These are phyloP conservation scores for Hypomontagnella submonticulosa DNA, from an alignment of 495 filamentous ascomycete genomes.

Conservation along the genomic window DNA sequence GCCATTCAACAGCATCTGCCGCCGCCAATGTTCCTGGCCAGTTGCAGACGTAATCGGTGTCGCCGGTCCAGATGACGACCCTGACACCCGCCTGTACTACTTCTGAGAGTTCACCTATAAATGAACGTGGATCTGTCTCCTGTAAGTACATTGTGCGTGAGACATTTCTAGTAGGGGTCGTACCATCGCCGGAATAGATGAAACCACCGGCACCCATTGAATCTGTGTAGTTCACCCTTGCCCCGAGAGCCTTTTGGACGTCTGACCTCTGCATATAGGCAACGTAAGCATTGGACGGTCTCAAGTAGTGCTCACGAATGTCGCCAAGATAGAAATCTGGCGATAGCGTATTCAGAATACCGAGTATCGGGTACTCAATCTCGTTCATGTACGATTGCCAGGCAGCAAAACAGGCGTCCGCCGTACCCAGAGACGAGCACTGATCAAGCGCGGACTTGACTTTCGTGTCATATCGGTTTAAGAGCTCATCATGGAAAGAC, in stretches of 20 bases:
- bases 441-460: slow-evolving; percentile 56
- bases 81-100: slow-evolving; percentile 62
- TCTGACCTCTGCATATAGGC: slow-evolving; percentile 53
- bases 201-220: slow-evolving; percentile 59
- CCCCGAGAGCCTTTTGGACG: slow-evolving; percentile 64
- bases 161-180: background rate
- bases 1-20: slow-evolving; percentile 57
- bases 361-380: slow-evolving; percentile 56
- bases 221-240: slow-evolving; percentile 58
- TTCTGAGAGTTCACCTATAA: slow-evolving; percentile 57
- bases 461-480: slow-evolving; percentile 51
- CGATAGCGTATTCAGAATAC: slow-evolving; percentile 1
- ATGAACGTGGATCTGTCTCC: slow-evolving; percentile 55
- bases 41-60: slow-evolving; percentile 68
- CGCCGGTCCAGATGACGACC: slow-evolving; percentile 66
- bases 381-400: slow-evolving; percentile 55
- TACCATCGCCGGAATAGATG: slow-evolving; percentile 59
- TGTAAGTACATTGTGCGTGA: slow-evolving; percentile 6
- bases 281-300: slow-evolving; percentile 61
- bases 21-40: slow-evolving; percentile 59
- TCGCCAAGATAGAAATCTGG: slow-evolving; percentile 64
- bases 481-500: slow-evolving; percentile 52
- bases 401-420: slow-evolving; percentile 56
- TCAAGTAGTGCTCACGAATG: slow-evolving; percentile 55
- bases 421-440: slow-evolving; percentile 50